A percentile compares a stretch with the other conserved stretches of the same genome.
Evolutionary conservation across 2,329 filamentous ascomycete species (phyloP).

Genomic region (Aureobasidium uvarum): DNA sequence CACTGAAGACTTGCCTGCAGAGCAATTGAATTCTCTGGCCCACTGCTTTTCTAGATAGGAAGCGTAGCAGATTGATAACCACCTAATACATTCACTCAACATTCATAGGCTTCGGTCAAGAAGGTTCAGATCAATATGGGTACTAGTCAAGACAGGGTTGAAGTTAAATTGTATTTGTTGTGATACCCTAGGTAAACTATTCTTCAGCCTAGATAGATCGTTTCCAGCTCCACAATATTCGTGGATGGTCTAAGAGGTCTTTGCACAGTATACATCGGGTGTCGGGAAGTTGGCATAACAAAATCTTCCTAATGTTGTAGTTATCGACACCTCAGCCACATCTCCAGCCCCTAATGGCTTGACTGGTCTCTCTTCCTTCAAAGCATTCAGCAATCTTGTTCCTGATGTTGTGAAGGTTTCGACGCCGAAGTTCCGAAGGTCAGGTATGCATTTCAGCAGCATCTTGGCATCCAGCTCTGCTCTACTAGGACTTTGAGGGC

Average conservation of each 20-base stretch:
- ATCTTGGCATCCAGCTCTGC: neutral
- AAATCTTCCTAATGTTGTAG: neutral
- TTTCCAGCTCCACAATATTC: neutral
- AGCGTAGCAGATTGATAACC: neutral
- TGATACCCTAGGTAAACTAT: neutral
- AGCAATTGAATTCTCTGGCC: no score
- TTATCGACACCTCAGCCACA: neutral
- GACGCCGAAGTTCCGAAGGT: neutral
- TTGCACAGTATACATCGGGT: neutral
- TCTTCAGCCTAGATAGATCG: neutral
- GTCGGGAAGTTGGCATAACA: neutral
- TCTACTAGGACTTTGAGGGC: neutral
- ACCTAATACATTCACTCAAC: neutral
- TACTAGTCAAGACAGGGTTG: neutral
- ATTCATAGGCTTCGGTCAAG: neutral
- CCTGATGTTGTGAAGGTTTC: neutral
- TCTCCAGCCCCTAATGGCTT: neutral
- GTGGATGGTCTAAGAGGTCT: neutral
- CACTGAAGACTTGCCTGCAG: no score
- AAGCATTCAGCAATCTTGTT: neutral
- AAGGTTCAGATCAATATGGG: neutral
- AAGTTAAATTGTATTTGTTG: neutral
- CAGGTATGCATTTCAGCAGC: neutral
- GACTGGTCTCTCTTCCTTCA: neutral
- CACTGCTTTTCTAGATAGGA: neutral